Base-by-base conservation (phyloP, 2,329 filamentous ascomycete genomes). In the Aspergillus novofumigatus region DNA sequence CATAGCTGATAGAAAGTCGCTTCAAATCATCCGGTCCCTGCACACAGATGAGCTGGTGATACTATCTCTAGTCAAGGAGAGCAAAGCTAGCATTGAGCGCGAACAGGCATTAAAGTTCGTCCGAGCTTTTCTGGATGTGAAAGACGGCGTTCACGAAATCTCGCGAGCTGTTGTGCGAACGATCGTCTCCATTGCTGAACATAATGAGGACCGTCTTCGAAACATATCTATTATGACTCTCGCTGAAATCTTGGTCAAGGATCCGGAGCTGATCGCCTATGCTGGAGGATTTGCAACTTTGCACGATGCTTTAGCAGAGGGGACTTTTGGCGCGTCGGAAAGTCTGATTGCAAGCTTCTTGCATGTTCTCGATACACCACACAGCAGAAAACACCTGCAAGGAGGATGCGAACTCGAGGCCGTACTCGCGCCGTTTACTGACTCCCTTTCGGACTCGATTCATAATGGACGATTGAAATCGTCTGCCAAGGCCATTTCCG, bases 71-170 rank as follows among this genome's bases (percentile, higher is more conserved):
- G 91, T 95, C 62, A 97, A 97, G 71, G 94, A 97, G 72, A 89
- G 90, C 69, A 97, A 97, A 73, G 91, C 93, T n/a, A 92, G 93
- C 65, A 90, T 99, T 20, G 94, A 99, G 77, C 85, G 95, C 54
- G 94, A 99, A 73, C 94, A 99, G 75, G 94, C 94, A 11, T 80
- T 99, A 67, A 99, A 99, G 72, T 97, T 99, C 71, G 88, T 97
- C 26, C 86, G 94, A 58, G 91, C 92, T 9, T 99, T 99, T 68
- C 79, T 99, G 2, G 94, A 99, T 70, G 91, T 97, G 62, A 97
- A 97, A 70, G 91, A 92, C 61, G 94, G 94, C 10, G 87, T 95
- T 8, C 83, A 85, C 61, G 93, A 99, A 71, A 83, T 99, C 38
- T 95, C 94, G 1, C 84, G 90, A 57, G 88, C 91, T 0, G 86